These are phyloP conservation scores for Colletotrichum limetticola DNA, from an alignment of 2,329 filamentous ascomycete species.

Conservation along the genomic window DNA sequence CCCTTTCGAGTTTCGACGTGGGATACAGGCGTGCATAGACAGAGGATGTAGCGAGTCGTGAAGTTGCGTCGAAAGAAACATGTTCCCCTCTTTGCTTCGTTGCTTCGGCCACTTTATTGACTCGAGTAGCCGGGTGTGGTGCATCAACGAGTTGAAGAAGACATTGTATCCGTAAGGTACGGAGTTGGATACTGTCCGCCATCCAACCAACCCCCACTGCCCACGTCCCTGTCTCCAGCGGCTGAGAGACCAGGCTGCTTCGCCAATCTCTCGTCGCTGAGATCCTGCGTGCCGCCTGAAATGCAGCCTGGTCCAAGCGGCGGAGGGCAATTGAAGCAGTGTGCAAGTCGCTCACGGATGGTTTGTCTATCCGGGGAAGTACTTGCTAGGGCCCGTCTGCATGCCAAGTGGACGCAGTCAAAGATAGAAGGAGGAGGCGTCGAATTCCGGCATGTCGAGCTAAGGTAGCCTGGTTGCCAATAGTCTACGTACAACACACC, in stretches of 20 bases:
- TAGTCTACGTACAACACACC: neutral
- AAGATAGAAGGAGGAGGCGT: neutral
- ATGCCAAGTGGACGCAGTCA: slow-evolving; percentile 29
- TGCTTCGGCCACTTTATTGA: slow-evolving; percentile 16
- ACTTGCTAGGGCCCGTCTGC: slow-evolving; percentile 20
- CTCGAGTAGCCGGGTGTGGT: neutral
- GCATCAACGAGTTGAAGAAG: neutral
- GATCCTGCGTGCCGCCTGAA: slow-evolving; percentile 14
- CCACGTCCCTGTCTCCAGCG: neutral
- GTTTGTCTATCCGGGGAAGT: slow-evolving; percentile 27
- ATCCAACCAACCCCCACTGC: neutral
- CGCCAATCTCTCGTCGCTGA: slow-evolving; percentile 32
- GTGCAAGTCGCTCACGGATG: slow-evolving; percentile 16
- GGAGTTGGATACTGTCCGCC: neutral
- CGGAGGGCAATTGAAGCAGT: slow-evolving; percentile 13
- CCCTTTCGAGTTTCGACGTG: slow-evolving; percentile 12
- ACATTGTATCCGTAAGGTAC: neutral
- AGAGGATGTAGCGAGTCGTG: slow-evolving; percentile 25
- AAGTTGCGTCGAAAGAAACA: slow-evolving; percentile 20
- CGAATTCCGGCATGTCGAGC: neutral
- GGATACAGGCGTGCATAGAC: slow-evolving; percentile 11
- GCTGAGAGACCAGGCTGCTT: slow-evolving; percentile 16
- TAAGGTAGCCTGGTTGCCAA: slow-evolving; percentile 5
- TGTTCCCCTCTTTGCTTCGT: neutral
- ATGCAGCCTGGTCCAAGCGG: neutral